Conservation (phyloP, 2,329 filamentous ascomycete genomes). For the Ramichloridium luteum region DNA sequence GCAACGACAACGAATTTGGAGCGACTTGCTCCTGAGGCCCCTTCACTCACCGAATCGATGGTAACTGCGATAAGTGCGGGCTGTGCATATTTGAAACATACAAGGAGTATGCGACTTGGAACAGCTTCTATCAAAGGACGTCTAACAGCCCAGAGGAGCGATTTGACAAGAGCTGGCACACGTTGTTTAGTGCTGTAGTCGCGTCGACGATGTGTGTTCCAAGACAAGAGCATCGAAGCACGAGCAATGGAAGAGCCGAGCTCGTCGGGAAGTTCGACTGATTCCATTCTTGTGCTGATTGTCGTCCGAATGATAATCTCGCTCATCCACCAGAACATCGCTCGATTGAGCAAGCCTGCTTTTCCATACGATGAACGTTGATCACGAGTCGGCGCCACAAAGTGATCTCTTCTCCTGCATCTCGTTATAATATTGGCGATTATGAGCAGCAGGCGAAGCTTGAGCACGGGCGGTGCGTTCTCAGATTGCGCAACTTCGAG, state of each 20-base stretch:
- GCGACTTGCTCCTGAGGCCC: background rate
- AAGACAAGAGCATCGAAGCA: background rate
- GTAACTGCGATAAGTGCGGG: background rate
- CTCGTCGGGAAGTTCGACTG: background rate
- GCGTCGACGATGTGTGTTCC: background rate
- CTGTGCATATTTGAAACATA: constrained; percentile 1
- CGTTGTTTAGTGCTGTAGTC: background rate
- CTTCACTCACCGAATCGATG: background rate
- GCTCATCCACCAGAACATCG: constrained; percentile 1
- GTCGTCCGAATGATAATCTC: background rate
- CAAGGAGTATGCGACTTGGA: background rate
- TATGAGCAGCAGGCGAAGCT: background rate
- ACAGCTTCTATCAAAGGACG: background rate
- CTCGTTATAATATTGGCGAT: background rate
- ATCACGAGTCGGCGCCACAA: background rate
- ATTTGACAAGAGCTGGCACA: background rate
- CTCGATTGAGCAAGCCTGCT: constrained; percentile 1
- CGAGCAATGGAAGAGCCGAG: background rate
- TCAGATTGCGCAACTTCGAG: background rate
- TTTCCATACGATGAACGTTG: background rate
- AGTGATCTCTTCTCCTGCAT: background rate
- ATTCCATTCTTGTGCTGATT: no score
- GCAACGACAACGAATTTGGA: background rate
- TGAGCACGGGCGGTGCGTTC: background rate
- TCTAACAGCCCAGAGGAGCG: background rate